These are phyloP conservation scores for Kluyveromyces starmeri DNA, from an alignment of 805 yeast species.

Conservation along the genomic window DNA sequence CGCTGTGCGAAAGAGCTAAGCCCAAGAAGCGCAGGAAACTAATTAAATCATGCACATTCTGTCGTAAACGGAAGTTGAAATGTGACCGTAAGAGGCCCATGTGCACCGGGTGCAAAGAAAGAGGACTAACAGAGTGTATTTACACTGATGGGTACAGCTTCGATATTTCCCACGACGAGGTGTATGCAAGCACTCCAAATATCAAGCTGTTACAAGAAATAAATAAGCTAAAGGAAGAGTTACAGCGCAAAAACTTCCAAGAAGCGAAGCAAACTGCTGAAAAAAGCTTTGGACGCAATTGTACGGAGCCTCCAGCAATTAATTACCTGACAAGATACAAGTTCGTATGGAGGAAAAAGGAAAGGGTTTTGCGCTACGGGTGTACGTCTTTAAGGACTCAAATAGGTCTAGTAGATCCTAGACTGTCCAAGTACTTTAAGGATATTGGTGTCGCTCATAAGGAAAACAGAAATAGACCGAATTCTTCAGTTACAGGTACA, in stretches of 20 bases:
- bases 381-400: constrained; percentile 23
- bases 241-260: constrained; percentile 10
- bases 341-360: constrained; percentile 12
- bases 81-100: constrained; percentile 45
- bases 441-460: constrained; percentile 22
- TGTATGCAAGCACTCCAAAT: constrained; percentile 19
- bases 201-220: constrained; percentile 16
- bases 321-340: constrained; percentile 4
- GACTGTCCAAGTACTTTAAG: constrained; percentile 12
- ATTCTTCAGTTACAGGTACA: constrained; percentile 10
- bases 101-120: constrained; percentile 35
- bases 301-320: not conserved
- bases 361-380: constrained; percentile 22
- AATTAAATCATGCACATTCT: constrained; percentile 40
- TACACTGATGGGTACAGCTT: constrained; percentile 18
- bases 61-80: constrained; percentile 56
- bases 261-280: not conserved
- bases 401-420: constrained; percentile 12
- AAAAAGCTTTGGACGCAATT: too few relatives aligned
- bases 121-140: constrained; percentile 23
- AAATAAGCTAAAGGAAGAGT: constrained; percentile 14
- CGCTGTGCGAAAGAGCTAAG: too few relatives aligned
- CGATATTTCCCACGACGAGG: constrained; percentile 15
- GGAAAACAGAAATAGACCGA: constrained; percentile 19
- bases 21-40: constrained; percentile 20